Evolutionary conservation across 768 basidiomycete genomes (phyloP), one percentile per base, ranked within the genome.

Genomic region (Amanita pseudoporphyria): DNA sequence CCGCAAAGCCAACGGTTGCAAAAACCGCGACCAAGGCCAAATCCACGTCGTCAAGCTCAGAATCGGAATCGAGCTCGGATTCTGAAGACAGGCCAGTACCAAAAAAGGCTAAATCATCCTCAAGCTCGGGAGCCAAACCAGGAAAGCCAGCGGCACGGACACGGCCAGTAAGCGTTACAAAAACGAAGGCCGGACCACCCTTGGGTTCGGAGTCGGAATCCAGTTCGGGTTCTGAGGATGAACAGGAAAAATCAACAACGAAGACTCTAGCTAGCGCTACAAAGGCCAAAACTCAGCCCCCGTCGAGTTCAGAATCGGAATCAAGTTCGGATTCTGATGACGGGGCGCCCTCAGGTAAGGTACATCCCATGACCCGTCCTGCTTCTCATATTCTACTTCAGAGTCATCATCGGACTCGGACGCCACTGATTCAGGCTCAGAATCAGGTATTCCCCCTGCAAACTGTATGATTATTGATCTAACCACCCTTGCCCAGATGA

Each of bases 401-500:
- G 42, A 28, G 14, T 41, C 40, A 18, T 41, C 40, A 18, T 18
- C 40, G 13, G 12, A 14, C 33, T 24, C 19, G 19, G 45, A 32
- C 30, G 64, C 64, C 41, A 67, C 67, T 14, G 55, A 56, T 30
- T 61, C 64, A 16, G 44, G 14, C 19, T 33, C 19, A 21, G 62
- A 63, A 32, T 67, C 64, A 42, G 64, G 61, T 63, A 47, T 49
- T 51, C 31, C 14, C n/a, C 42, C 19, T 9, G 33, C 26, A 28
- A 28, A 28, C 36, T 14, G 22, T 31, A 14, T 37, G 1, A 47
- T 5, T 28, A 30, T 21, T 26, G 30, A 21, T 40, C 30, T 16
- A 36, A n/a, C 45, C 24, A 45, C 49, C 48, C 10, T 38, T 13
- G 39, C 37, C 13, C 46, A 67, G 66, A 64, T 51, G 65, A 64